These are phyloP conservation scores for Calonectria pseudoturangicola DNA, from an alignment of 2,329 filamentous ascomycete species.

Conservation along the genomic window DNA sequence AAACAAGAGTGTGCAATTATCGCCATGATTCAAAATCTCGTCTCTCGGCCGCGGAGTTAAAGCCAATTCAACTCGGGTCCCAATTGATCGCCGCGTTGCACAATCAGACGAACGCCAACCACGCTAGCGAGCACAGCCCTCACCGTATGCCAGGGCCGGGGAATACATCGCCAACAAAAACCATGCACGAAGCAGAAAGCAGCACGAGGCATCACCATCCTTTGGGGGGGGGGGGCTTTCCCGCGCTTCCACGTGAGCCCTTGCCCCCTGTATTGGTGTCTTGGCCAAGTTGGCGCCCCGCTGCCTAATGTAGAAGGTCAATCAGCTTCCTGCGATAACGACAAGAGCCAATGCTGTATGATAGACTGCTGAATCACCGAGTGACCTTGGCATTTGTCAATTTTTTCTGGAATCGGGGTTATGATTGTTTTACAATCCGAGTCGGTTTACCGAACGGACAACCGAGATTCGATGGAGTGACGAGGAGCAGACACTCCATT, in stretches of 20 bases:
- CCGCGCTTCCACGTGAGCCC: conserved; percentile 4
- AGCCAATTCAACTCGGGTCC: neutral
- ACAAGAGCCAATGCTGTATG: neutral
- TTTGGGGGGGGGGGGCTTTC: neutral
- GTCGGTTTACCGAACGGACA: neutral
- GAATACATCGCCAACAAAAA: conserved; percentile 4
- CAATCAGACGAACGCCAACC: conserved; percentile 9
- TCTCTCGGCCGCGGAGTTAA: neutral
- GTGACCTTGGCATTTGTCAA: conserved; percentile 22
- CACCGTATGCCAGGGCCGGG: neutral
- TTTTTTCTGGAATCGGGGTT: conserved; percentile 7
- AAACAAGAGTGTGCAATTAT: neutral
- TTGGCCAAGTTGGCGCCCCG: conserved; percentile 22
- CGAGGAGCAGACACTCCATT: neutral
- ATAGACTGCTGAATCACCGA: neutral
- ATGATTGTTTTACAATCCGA: neutral
- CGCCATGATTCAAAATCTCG: neutral
- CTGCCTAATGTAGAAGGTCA: conserved; percentile 21
- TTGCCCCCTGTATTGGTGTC: neutral
- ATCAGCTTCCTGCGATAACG: conserved; percentile 7
- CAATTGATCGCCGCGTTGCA: neutral
- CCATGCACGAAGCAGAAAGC: neutral
- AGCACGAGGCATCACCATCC: conserved; percentile 6
- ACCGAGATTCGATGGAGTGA: neutral
- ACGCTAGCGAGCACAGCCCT: conserved; percentile 16